Evolutionary conservation across 1,139 yeast species (phyloP).

Genomic region (Blastobotrys elegans): DNA sequence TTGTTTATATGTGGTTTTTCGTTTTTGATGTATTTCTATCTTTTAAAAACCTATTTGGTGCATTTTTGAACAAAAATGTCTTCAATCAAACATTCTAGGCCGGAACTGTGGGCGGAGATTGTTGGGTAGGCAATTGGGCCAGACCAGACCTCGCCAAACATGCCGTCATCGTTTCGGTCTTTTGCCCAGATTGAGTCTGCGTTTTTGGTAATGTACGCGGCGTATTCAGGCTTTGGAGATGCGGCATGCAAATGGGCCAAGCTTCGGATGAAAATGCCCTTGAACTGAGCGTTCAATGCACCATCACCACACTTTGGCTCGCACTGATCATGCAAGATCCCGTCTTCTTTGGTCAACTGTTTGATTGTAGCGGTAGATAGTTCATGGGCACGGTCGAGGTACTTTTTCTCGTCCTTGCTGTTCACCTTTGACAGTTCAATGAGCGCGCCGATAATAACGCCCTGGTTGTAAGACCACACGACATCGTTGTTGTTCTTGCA

Average conservation of each 20-base stretch:
- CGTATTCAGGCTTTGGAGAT: slow-evolving; percentile 10
- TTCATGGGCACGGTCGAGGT: slow-evolving; percentile 13
- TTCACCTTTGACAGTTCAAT: slow-evolving; percentile 16
- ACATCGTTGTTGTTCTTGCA: slow-evolving; percentile 18
- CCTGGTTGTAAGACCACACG: slow-evolving; percentile 22
- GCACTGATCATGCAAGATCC: slow-evolving; percentile 19
- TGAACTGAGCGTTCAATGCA: slow-evolving; percentile 16
- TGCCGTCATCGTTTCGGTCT: slow-evolving; percentile 5
- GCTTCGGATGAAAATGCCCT: slow-evolving; percentile 21
- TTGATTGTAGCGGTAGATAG: slow-evolving; percentile 16
- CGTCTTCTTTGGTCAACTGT: slow-evolving; percentile 14
- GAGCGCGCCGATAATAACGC: slow-evolving; percentile 21
- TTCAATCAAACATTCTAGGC: slow-evolving; percentile 12
- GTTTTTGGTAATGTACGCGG: slow-evolving; percentile 9
- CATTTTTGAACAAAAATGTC: background rate
- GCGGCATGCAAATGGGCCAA: slow-evolving; percentile 13
- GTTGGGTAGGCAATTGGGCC: slow-evolving; percentile 11
- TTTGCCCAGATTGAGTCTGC: slow-evolving; percentile 11
- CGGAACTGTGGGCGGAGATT: slow-evolving; percentile 10
- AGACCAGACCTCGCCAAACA: slow-evolving; percentile 15
- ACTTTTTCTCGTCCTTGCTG: slow-evolving; percentile 8
- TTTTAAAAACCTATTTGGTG: background rate
- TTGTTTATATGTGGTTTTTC: too few relatives aligned
- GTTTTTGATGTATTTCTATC: too few relatives aligned
- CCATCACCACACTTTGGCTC: slow-evolving; percentile 20